phyloP scores from a whole-genome alignment of 1,284 basidiomycete species.

The Tilletia walkeri region DNA sequence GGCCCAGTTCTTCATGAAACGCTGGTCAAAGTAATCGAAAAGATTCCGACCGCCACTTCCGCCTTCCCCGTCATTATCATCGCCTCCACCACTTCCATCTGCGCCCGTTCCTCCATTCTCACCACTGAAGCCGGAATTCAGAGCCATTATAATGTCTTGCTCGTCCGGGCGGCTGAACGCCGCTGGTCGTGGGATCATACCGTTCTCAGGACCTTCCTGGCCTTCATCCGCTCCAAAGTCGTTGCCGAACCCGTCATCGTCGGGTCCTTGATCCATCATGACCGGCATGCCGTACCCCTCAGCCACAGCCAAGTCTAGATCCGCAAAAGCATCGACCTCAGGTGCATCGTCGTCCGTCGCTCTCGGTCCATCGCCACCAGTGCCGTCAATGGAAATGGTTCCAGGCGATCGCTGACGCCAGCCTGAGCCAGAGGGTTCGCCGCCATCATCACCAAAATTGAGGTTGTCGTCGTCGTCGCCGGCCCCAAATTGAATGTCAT shows the following conservation, averaged over 20 bases:
- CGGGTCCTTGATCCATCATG: slow-evolving; percentile 50
- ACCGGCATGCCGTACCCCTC: slow-evolving; percentile 18
- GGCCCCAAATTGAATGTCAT: background rate
- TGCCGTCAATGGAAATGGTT: slow-evolving; percentile 26
- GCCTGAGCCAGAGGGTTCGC: slow-evolving; percentile 24
- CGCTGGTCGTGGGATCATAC: slow-evolving; percentile 57
- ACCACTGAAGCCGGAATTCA: slow-evolving; percentile 56
- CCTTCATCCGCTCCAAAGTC: slow-evolving; percentile 63
- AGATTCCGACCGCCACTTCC: slow-evolving; percentile 30
- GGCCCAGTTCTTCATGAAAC: slow-evolving; percentile 90
- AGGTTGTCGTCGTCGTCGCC: background rate
- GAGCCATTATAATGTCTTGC: slow-evolving; percentile 77
- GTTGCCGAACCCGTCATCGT: slow-evolving; percentile 49
- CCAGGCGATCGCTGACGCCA: slow-evolving; percentile 53
- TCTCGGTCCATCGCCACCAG: slow-evolving; percentile 55
- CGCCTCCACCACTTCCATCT: slow-evolving; percentile 57
- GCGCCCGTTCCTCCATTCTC: background rate
- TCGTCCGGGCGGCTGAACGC: slow-evolving; percentile 52
- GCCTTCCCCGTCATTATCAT: slow-evolving; percentile 25
- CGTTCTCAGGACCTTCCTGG: slow-evolving; percentile 73
- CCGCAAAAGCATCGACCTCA: slow-evolving; percentile 53
- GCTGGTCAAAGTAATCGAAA: slow-evolving; percentile 91
- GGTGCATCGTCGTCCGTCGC: slow-evolving; percentile 50
- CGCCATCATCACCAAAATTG: slow-evolving; percentile 1
- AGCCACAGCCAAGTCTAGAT: slow-evolving; percentile 20